A percentile compares a stretch with the other conserved stretches of the same genome.
phyloP scores from a whole-genome alignment of 805 yeast genomes.

The Saccharomyces jurei region DNA sequence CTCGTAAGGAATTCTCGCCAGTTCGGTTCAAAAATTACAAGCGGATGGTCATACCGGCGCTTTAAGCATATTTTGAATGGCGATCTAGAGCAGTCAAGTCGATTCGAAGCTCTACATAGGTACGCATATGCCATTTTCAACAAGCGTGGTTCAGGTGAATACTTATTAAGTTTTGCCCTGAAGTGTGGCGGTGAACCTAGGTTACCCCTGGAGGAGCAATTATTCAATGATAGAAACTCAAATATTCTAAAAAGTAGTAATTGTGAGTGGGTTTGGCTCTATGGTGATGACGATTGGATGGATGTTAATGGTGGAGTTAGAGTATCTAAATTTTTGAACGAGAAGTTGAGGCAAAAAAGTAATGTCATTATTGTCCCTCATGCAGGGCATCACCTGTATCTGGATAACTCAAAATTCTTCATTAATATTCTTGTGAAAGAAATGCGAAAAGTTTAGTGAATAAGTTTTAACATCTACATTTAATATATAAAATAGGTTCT shows the following conservation, averaged over 20 bases:
- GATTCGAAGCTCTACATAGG: conserved; percentile 48
- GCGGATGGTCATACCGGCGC: conserved; percentile 83
- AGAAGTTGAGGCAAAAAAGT: conserved; percentile 17
- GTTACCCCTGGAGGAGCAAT: conserved; percentile 46
- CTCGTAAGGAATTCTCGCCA: conserved; percentile 73
- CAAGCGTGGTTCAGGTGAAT: conserved; percentile 87
- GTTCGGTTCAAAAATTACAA: conserved; percentile 73
- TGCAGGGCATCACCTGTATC: conserved; percentile 73
- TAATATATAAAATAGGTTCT: neutral
- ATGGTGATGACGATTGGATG: conserved; percentile 78
- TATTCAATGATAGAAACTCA: conserved; percentile 7
- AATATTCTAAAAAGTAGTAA: conserved; percentile 35
- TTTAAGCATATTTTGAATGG: conserved; percentile 49
- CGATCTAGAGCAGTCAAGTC: conserved; percentile 17
- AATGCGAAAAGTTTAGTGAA: conserved; percentile 32
- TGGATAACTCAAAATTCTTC: conserved; percentile 54
- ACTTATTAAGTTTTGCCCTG: conserved; percentile 71
- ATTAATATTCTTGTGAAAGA: conserved; percentile 44
- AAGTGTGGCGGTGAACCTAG: conserved; percentile 92
- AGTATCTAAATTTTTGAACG: conserved; percentile 24
- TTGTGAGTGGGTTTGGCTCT: conserved; percentile 71
- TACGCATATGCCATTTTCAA: conserved; percentile 82
- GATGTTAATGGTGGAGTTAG: conserved; percentile 35
- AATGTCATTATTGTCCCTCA: conserved; percentile 39
- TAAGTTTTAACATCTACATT: neutral